Evolutionary conservation across 441 rosid genomes (phyloP).

Genomic region (Macaranga tanarius): DNA sequence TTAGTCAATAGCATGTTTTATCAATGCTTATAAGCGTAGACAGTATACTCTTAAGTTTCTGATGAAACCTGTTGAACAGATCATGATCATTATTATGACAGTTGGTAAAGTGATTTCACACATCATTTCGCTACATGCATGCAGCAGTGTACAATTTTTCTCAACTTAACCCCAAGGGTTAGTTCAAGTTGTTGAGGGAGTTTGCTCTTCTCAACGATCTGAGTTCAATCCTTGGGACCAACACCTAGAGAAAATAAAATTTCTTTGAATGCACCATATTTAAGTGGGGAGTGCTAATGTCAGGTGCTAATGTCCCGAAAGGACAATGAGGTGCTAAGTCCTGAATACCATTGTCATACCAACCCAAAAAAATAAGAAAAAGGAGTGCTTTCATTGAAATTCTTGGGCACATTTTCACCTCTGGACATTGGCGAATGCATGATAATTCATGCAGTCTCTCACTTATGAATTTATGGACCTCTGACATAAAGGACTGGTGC

Average conservation of each 20-base stretch:
- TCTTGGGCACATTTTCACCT: neutral
- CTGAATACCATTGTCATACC: too few species aligned
- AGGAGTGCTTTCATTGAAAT: neutral
- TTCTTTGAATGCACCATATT: too few species aligned
- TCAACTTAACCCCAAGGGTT: neutral
- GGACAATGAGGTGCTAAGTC: too few species aligned
- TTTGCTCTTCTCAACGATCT: too few species aligned
- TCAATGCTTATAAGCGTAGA: neutral
- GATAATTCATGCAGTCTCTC: neutral
- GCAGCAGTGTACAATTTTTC: neutral
- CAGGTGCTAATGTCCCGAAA: too few species aligned
- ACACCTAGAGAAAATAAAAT: too few species aligned
- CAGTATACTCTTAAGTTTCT: neutral
- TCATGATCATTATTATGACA: neutral
- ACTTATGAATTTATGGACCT: neutral
- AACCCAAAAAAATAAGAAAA: neutral
- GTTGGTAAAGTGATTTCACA: conserved; percentile 2
- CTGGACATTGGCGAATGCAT: neutral
- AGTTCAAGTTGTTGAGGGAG: too few species aligned
- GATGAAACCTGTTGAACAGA: neutral
- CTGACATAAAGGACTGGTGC: neutral
- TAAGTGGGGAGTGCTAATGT: too few species aligned
- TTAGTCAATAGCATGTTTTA: neutral
- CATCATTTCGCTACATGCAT: neutral
- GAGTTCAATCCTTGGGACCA: too few species aligned